These are phyloP conservation scores for Debaryomyces udenii DNA, from an alignment of 1,139 yeast species.

Conservation along the genomic window DNA sequence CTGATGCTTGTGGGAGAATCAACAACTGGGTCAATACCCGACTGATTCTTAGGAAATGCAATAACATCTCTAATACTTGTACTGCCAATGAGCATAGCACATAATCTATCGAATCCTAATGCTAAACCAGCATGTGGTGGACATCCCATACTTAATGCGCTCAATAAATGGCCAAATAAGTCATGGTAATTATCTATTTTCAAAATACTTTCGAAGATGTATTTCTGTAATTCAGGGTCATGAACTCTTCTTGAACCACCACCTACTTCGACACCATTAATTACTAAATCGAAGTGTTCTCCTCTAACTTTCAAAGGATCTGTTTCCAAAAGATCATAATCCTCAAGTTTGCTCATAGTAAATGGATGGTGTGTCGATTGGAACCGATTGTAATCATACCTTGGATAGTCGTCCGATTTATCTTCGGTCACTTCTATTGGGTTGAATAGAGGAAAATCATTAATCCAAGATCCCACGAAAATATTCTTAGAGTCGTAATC, in stretches of 20 bases:
- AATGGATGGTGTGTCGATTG: slow-evolving; percentile 95
- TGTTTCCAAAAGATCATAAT: slow-evolving; percentile 55
- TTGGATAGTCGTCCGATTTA: slow-evolving; percentile 53
- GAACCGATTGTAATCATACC: slow-evolving; percentile 49
- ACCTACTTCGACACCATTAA: slow-evolving; percentile 94
- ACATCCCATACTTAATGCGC: slow-evolving; percentile 86
- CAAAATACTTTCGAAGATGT: slow-evolving; percentile 60
- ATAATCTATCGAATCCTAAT: slow-evolving; percentile 88
- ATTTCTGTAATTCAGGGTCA: slow-evolving; percentile 75
- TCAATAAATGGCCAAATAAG: slow-evolving; percentile 84
- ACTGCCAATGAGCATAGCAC: slow-evolving; percentile 83
- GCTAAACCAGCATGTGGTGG: slow-evolving; percentile 99
- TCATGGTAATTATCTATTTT: slow-evolving; percentile 56
- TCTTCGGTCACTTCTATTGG: slow-evolving; percentile 59
- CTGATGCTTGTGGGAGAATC: slow-evolving; percentile 76
- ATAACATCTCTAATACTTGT: slow-evolving; percentile 86
- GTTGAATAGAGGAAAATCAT: slow-evolving; percentile 86
- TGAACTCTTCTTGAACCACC: slow-evolving; percentile 98
- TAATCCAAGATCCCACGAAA: slow-evolving; percentile 83
- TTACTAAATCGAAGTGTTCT: slow-evolving; percentile 92
- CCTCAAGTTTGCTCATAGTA: slow-evolving; percentile 82
- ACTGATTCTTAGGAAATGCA: slow-evolving; percentile 91
- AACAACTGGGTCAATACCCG: slow-evolving; percentile 87
- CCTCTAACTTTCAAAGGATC: slow-evolving; percentile 75
- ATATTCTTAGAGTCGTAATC: slow-evolving; percentile 26